Conservation (phyloP, 176 grass and related monocot species). For the Paspalum vaginatum region DNA sequence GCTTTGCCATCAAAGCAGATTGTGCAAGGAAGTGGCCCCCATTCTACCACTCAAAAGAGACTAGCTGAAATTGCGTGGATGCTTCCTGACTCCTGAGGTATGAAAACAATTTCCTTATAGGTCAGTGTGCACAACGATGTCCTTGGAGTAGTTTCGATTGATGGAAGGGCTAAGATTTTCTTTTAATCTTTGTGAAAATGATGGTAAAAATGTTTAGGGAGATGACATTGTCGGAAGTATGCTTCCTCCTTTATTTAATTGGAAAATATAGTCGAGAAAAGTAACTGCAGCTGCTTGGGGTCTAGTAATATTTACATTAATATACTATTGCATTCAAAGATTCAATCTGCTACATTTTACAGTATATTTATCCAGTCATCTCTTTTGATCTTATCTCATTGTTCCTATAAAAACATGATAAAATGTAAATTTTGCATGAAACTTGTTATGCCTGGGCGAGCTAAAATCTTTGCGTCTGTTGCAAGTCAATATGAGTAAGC, state of each 20-base stretch:
- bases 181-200: neutral
- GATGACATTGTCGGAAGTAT: neutral
- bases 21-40: neutral
- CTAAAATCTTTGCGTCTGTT: conserved; percentile 7
- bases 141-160: neutral
- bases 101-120: neutral
- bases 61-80: neutral
- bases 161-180: neutral
- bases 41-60: neutral
- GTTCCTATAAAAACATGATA: conserved; percentile 5
- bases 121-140: neutral
- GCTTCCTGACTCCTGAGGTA: neutral
- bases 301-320: neutral
- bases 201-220: neutral
- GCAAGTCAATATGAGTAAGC: conserved; percentile 54
- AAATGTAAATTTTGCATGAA: neutral
- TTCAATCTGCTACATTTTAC: conserved; percentile 7
- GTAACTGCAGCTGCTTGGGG: neutral
- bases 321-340: neutral
- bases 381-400: neutral
- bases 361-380: neutral
- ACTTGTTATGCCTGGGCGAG: neutral
- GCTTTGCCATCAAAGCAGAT: neutral
- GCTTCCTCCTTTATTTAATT: neutral
- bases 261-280: neutral